phyloP scores from a whole-genome alignment of 1,284 basidiomycete species.

The Porogramme epimiltina region DNA sequence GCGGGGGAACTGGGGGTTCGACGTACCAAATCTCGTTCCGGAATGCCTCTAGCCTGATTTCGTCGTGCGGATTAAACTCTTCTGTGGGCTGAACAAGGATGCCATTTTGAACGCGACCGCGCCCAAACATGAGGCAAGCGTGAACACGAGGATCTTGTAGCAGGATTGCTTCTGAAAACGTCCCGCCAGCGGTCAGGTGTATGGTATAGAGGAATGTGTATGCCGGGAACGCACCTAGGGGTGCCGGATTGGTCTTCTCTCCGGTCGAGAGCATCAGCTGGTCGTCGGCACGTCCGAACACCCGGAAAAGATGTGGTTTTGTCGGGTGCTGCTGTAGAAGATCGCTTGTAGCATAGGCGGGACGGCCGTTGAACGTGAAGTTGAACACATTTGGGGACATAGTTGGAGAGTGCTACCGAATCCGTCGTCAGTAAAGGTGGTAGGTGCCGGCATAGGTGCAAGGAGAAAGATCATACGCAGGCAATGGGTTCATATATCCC shows the following conservation, averaged over 20 bases:
- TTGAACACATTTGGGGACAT: conserved; percentile 31
- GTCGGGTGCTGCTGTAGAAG: conserved; percentile 47
- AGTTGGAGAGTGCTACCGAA: conserved; percentile 8
- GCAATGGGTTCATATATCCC: conserved; percentile 26
- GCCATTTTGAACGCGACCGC: conserved; percentile 37
- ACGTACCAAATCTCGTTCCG: conserved; percentile 35
- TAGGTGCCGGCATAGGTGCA: background rate
- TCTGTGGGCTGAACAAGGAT: conserved; percentile 31
- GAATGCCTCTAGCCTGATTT: conserved; percentile 23
- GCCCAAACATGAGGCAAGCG: conserved; percentile 38
- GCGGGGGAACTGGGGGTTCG: background rate
- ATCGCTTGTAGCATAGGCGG: conserved; percentile 43
- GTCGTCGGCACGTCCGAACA: conserved; percentile 50
- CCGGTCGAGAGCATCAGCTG: conserved; percentile 54
- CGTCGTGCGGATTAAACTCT: conserved; percentile 27
- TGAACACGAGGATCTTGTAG: conserved; percentile 28
- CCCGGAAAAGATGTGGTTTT: conserved; percentile 43
- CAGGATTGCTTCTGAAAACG: conserved; percentile 29
- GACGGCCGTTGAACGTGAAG: conserved; percentile 28
- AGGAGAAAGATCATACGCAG: conserved; percentile 18
- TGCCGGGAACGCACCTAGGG: conserved; percentile 30
- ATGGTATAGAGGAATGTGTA: no score
- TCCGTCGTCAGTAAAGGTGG: background rate
- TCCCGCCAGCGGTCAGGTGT: no score
- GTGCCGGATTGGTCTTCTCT: conserved; percentile 44